phyloP scores from a whole-genome alignment of 1,284 basidiomycete species.

The Ceratobasidium sp. region DNA sequence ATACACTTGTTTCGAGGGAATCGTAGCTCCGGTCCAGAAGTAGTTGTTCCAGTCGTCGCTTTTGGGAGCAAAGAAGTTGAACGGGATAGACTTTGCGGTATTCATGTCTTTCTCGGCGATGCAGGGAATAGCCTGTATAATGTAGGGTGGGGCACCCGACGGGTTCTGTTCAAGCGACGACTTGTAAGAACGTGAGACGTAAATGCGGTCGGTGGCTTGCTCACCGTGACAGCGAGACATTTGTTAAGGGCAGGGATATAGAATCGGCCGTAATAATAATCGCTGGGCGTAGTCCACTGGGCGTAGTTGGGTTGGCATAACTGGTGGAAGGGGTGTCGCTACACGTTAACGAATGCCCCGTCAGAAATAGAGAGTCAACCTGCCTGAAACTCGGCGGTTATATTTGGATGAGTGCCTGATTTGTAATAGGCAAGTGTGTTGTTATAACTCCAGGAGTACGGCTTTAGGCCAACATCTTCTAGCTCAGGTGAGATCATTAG shows the following conservation, averaged over 20 bases:
- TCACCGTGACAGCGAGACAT: constrained; percentile 12
- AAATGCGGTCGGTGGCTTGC: neutral
- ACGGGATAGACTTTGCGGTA: neutral
- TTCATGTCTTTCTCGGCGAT: constrained; percentile 3
- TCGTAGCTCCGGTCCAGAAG: constrained; percentile 1
- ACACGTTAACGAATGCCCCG: neutral
- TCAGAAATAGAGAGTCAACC: neutral
- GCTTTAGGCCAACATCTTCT: constrained; percentile 4
- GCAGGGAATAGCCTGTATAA: neutral
- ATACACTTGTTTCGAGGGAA: neutral
- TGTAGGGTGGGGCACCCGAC: neutral
- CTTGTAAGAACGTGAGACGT: neutral
- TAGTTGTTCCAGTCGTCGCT: constrained; percentile 16
- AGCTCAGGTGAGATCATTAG: neutral
- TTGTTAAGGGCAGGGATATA: neutral
- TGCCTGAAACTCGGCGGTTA: constrained; percentile 4
- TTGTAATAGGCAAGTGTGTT: neutral
- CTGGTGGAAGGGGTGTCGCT: neutral
- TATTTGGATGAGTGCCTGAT: neutral
- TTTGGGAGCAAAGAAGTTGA: neutral
- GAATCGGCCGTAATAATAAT: neutral
- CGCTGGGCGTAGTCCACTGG: neutral
- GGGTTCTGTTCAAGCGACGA: neutral
- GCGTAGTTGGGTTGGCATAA: neutral
- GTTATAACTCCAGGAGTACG: neutral